Evolutionary conservation across 2,329 filamentous ascomycete species (phyloP).

Genomic region (Alternaria sp.): DNA sequence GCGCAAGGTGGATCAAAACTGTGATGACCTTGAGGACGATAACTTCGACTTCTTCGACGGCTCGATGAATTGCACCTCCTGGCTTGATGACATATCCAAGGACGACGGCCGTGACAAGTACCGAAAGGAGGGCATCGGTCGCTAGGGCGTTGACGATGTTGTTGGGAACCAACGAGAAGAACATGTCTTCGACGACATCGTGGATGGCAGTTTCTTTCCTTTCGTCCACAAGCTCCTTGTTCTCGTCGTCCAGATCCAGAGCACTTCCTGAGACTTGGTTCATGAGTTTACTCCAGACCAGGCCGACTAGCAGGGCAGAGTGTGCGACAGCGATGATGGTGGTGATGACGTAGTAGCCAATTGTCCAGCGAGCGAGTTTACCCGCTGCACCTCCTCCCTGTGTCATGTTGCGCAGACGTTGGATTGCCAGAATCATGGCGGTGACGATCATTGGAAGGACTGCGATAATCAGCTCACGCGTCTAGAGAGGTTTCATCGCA

Average conservation of each 20-base stretch:
- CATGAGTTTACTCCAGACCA: constrained; percentile 59
- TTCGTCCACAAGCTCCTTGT: constrained; percentile 45
- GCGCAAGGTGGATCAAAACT: constrained; percentile 58
- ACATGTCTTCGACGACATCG: constrained; percentile 57
- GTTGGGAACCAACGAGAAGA: constrained; percentile 58
- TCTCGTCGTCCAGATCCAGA: constrained; percentile 41
- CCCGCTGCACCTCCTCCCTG: constrained; percentile 48
- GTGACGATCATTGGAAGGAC: constrained; percentile 61
- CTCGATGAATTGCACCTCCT: constrained; percentile 51
- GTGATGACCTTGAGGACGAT: constrained; percentile 57
- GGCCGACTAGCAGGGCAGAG: constrained; percentile 55
- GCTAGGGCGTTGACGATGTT: constrained; percentile 59
- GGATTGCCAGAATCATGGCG: constrained; percentile 60
- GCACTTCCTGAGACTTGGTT: constrained; percentile 42
- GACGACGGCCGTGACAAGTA: constrained; percentile 57
- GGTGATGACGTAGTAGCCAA: constrained; percentile 59
- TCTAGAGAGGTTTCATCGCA: background rate
- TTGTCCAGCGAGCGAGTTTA: constrained; percentile 57
- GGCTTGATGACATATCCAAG: constrained; percentile 57
- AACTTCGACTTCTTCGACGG: constrained; percentile 56
- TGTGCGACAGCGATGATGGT: constrained; percentile 59
- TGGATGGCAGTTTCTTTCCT: constrained; percentile 47
- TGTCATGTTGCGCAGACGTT: constrained; percentile 57
- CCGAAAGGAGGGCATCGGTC: constrained; percentile 55
- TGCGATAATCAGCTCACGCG: constrained; percentile 23